Evolutionary conservation across 2,329 filamentous ascomycete genomes (phyloP), one percentile per base, ranked within the genome.

Genomic region (Dactylellina sp.): DNA sequence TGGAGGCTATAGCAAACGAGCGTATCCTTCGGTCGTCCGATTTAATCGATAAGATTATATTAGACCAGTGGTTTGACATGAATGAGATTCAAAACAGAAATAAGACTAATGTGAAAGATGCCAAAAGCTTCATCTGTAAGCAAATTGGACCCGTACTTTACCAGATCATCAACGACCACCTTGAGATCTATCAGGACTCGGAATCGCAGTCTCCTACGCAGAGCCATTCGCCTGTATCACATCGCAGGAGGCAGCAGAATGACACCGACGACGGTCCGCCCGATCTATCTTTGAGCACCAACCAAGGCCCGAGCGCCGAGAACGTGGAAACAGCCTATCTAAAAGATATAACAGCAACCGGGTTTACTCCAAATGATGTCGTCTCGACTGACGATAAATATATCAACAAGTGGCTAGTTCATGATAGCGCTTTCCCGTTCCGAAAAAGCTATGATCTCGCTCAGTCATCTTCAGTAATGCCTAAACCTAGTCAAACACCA

Each of bases 71-170:
- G 37, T 24, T 56, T 7, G 47, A 18, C 3, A 42, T 57, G 49
- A 56, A 42, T 18, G 55, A 61, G 18, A 39, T 63, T 16, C 70
- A 74, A 16, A 74, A 74, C 53, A 66, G 35, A 46, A 74, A 74
- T 16, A 56, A 44, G 20, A 66, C 61, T 7, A 74, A 74, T 22
- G 42, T 74, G 25, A 66, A 55, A 20, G 70, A 74, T 9, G 61
- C 70, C 22, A 74, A 74, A 18, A 20, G 5, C 2, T 74, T 61
- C 14, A 56, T 74, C 35, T 65, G 61, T 55, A 65, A 46, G 16
- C 61, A 62, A 11, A 74, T 74, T n/a, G 61, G 70, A 1, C 70
- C 70, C 12, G 62, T 74, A 25, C 49, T 74, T 11, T 66, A 66
- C 44, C 37, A 40, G 6, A 22, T 74, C 25, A 62, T 66, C 32